phyloP scores from a whole-genome alignment of 2,329 filamentous ascomycete species.

The Alternaria rosae region DNA sequence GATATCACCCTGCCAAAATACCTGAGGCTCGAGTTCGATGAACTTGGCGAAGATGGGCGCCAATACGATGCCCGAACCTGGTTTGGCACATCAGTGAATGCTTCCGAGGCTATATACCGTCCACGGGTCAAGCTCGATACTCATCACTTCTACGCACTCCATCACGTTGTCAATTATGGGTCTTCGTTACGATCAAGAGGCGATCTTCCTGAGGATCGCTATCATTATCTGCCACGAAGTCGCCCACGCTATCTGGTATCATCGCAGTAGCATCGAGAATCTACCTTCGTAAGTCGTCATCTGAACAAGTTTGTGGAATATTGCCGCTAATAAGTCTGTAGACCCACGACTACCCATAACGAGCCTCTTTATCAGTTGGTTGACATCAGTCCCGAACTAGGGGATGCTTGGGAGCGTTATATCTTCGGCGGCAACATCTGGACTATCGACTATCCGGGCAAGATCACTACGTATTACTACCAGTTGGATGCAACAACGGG shows the following conservation, averaged over 20 bases:
- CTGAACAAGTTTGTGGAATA: not conserved
- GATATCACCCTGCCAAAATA: not conserved
- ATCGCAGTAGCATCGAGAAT: not conserved
- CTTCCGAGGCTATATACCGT: not conserved
- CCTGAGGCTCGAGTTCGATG: not conserved
- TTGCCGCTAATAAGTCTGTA: not conserved
- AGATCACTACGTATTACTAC: conserved; percentile 1
- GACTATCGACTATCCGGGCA: conserved; percentile 6
- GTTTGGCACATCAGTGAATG: not conserved
- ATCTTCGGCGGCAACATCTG: conserved; percentile 11
- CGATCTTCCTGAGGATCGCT: conserved; percentile 1
- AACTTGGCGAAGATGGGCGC: not conserved
- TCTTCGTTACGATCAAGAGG: not conserved
- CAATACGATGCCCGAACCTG: not conserved
- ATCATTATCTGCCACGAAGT: conserved; percentile 14
- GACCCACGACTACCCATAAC: not conserved
- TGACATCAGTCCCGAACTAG: conserved; percentile 4
- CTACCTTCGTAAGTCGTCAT: conserved; percentile 1
- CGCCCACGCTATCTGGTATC: conserved; percentile 8
- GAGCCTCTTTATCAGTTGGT: not conserved
- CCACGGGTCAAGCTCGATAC: conserved; percentile 7
- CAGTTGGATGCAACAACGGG: not conserved
- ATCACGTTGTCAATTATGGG: not conserved
- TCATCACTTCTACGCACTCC: conserved; percentile 1
- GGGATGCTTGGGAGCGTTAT: conserved; percentile 7